These are phyloP conservation scores for Pontederia crassipes DNA, from an alignment of 176 grass and related monocot genomes.

Conservation along the genomic window DNA sequence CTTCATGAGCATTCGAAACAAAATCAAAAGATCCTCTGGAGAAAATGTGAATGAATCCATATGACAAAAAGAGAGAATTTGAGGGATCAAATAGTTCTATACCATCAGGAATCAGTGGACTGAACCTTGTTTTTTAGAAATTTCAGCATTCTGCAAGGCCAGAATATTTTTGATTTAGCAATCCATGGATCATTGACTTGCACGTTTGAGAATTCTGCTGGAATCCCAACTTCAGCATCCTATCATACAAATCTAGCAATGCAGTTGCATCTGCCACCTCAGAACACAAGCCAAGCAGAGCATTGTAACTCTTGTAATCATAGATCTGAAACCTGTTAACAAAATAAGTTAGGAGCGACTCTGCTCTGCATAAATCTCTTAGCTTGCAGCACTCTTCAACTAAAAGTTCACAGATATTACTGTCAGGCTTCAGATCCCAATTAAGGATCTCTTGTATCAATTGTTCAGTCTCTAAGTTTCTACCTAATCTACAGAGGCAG, in stretches of 20 bases:
- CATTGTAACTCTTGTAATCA: slow-evolving; percentile 56
- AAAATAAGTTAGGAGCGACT: slow-evolving; percentile 47
- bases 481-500: slow-evolving; percentile 55
- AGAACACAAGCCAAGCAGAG: slow-evolving; percentile 48
- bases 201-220: slow-evolving; percentile 64
- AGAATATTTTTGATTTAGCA: slow-evolving; percentile 21
- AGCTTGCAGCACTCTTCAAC: slow-evolving; percentile 54
- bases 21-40: too few relatives aligned
- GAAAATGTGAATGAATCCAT: too few relatives aligned
- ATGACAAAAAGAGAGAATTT: too few relatives aligned
- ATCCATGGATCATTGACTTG: slow-evolving; percentile 45
- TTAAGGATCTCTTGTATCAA: slow-evolving; percentile 54
- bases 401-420: slow-evolving; percentile 55
- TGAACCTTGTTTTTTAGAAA: too few relatives aligned
- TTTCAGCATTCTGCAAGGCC: too few relatives aligned
- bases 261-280: slow-evolving; percentile 29
- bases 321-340: slow-evolving; percentile 41
- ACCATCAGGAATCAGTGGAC: too few relatives aligned
- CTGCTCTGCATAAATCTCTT: slow-evolving; percentile 47
- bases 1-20: too few relatives aligned
- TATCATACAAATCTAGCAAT: slow-evolving; percentile 49
- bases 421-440: slow-evolving; percentile 23
- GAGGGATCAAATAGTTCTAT: too few relatives aligned
- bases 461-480: slow-evolving; percentile 32
- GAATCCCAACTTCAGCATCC: slow-evolving; percentile 65